Conservation (phyloP, 306 rosid genomes). For the Fragaria vesca region DNA sequence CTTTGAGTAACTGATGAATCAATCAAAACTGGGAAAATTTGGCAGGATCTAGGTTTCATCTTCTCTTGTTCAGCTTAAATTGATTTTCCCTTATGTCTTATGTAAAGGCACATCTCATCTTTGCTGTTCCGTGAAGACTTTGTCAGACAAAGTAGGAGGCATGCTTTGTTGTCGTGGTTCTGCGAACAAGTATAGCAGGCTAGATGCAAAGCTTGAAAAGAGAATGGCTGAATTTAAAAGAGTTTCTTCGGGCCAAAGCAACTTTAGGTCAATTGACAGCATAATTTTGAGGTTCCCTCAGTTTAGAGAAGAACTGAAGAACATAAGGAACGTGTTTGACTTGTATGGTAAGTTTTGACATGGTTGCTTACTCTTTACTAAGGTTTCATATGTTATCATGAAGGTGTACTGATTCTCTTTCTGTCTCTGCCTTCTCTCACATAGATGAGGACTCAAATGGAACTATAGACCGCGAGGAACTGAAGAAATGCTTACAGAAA, state of each 20-base stretch:
- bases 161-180: conserved; percentile 41
- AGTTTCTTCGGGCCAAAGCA: conserved; percentile 38
- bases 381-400: conserved; percentile 1
- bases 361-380: background rate
- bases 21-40: background rate
- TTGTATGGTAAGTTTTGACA: conserved; percentile 60
- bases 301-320: conserved; percentile 57
- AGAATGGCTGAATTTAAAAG: conserved; percentile 62
- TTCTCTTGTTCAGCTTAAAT: conserved; percentile 13
- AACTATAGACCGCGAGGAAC: conserved; percentile 62
- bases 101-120: conserved; percentile 42
- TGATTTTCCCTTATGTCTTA: conserved; percentile 25
- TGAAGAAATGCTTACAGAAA: conserved; percentile 59
- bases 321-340: conserved; percentile 64
- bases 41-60: conserved; percentile 12
- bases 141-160: conserved; percentile 54
- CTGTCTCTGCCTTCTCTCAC: conserved; percentile 23
- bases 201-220: conserved; percentile 66
- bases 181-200: conserved; percentile 48
- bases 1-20: background rate
- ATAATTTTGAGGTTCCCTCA: conserved; percentile 72
- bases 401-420: conserved; percentile 11
- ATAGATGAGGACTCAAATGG: conserved; percentile 85
- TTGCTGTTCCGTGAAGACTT: conserved; percentile 33
- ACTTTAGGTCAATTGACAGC: conserved; percentile 68